Conservation (phyloP, 192 early-diverging fungal genomes). For the Coemansia sp. region DNA sequence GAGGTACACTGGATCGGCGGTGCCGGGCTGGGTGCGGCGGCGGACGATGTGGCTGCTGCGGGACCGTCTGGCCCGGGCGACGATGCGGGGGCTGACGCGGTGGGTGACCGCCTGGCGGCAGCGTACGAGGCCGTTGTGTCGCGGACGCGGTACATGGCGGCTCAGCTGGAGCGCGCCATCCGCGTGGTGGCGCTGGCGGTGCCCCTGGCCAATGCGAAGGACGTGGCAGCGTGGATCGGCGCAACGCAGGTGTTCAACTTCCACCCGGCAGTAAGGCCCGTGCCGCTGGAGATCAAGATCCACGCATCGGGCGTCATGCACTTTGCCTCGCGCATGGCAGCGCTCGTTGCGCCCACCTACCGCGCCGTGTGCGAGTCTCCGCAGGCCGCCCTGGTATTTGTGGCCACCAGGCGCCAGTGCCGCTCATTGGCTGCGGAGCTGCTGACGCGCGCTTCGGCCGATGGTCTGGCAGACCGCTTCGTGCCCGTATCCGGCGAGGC, state of each 20-base stretch:
- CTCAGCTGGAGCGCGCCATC: conserved; percentile 74
- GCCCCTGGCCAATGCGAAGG: conserved; percentile 95
- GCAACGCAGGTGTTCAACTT: conserved; percentile 91
- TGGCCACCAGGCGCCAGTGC: conserved; percentile 86
- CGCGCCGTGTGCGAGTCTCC: conserved; percentile 17
- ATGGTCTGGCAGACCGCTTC: conserved; percentile 74
- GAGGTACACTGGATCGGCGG: conserved; percentile 94
- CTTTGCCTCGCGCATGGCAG: conserved; percentile 94
- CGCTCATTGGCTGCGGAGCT: conserved; percentile 85
- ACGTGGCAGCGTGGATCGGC: conserved; percentile 97
- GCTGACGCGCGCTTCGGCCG: conserved; percentile 75
- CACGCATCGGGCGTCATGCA: conserved; percentile 90
- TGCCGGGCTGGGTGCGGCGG: conserved; percentile 61
- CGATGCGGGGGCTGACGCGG: conserved; percentile 90
- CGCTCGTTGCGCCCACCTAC: conserved; percentile 78
- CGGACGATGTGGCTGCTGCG: conserved; percentile 80
- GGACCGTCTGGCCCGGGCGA: conserved; percentile 80
- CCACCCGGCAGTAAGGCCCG: conserved; percentile 86
- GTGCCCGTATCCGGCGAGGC: conserved; percentile 63
- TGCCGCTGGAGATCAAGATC: conserved; percentile 94
- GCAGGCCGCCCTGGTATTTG: conserved; percentile 88
- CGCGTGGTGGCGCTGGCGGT: conserved; percentile 92
- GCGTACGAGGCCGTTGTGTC: conserved; percentile 93
- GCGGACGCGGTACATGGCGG: conserved; percentile 89
- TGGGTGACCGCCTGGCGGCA: conserved; percentile 64